Conservation (phyloP, 176 grass and related monocot genomes). For the Phoenix roebelenii region DNA sequence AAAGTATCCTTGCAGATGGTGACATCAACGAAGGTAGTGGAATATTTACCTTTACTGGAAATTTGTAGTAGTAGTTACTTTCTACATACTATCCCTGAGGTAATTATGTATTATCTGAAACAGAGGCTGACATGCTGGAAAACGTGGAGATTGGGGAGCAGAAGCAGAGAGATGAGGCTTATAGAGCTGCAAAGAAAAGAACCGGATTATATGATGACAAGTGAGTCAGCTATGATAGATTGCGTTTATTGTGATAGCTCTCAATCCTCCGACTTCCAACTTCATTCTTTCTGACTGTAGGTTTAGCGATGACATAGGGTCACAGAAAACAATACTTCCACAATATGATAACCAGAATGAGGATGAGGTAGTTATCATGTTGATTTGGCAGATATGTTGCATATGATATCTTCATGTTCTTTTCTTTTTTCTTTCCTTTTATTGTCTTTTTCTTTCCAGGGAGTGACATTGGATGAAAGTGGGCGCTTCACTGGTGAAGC, state of each 20-base stretch:
- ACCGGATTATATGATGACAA: slow-evolving; percentile 82
- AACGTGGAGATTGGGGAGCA: slow-evolving; percentile 94
- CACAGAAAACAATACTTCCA: slow-evolving; percentile 61
- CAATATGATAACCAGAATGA: slow-evolving; percentile 76
- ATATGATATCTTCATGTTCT: neutral
- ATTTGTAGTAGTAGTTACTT: neutral
- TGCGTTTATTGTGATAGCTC: too few species aligned
- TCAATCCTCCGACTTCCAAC: too few species aligned
- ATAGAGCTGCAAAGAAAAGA: slow-evolving; percentile 67
- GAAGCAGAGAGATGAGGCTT: slow-evolving; percentile 68
- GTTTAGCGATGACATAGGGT: slow-evolving; percentile 55
- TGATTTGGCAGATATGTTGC: slow-evolving; percentile 9
- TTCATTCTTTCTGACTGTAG: slow-evolving; percentile 18
- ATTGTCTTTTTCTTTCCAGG: slow-evolving; percentile 34
- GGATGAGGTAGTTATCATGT: slow-evolving; percentile 49
- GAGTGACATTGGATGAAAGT: slow-evolving; percentile 69
- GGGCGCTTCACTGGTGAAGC: slow-evolving; percentile 67
- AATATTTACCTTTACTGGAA: neutral
- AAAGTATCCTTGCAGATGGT: slow-evolving; percentile 68
- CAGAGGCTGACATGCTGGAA: slow-evolving; percentile 84
- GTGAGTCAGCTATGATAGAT: slow-evolving; percentile 24
- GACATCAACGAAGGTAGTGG: slow-evolving; percentile 79
- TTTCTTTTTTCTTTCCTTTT: slow-evolving; percentile 5
- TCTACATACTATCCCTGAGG: neutral
- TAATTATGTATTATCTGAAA: neutral